Evolutionary conservation across 1,284 basidiomycete genomes (phyloP).

Genomic region (Earliella scabrosa): DNA sequence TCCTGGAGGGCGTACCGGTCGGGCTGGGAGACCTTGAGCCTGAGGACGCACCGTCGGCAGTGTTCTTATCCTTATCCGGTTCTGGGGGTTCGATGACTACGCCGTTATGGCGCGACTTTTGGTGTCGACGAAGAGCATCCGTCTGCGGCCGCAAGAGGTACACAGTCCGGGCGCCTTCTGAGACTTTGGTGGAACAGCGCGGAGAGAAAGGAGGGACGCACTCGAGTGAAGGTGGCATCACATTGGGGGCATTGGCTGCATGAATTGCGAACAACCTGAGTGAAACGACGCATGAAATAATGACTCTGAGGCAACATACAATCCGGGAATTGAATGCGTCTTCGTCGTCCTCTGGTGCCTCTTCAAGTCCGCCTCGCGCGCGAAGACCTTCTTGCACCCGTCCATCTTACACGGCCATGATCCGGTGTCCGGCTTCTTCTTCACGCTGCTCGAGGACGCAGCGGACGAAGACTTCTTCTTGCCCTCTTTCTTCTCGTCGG

Average conservation of each 20-base stretch:
- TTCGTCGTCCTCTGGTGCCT: slow-evolving; percentile 78
- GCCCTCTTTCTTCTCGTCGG: slow-evolving; percentile 54
- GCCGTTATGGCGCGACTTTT: slow-evolving; percentile 69
- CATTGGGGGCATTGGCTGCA: slow-evolving; percentile 73
- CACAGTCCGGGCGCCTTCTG: background rate
- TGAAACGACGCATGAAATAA: background rate
- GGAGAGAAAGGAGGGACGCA: slow-evolving; percentile 40
- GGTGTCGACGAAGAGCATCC: slow-evolving; percentile 41
- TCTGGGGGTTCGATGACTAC: slow-evolving; percentile 61
- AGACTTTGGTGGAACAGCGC: background rate
- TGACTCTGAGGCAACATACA: slow-evolving; percentile 48
- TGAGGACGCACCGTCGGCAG: slow-evolving; percentile 43
- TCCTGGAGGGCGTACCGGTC: slow-evolving; percentile 51
- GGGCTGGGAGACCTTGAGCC: slow-evolving; percentile 53
- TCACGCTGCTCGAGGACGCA: slow-evolving; percentile 33
- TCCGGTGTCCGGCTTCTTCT: slow-evolving; percentile 53
- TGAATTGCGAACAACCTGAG: slow-evolving; percentile 12
- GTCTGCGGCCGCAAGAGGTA: slow-evolving; percentile 27
- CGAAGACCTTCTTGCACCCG: slow-evolving; percentile 78
- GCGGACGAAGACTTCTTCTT: slow-evolving; percentile 39
- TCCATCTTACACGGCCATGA: slow-evolving; percentile 79
- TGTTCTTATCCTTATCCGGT: slow-evolving; percentile 28
- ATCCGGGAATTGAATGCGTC: slow-evolving; percentile 68
- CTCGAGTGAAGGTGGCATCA: slow-evolving; percentile 76
- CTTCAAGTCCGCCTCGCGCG: slow-evolving; percentile 78